Evolutionary conservation across 73 alveolate genomes (phyloP), one percentile per base, ranked within the genome.

Genomic region (Paramecium primaurelia): DNA sequence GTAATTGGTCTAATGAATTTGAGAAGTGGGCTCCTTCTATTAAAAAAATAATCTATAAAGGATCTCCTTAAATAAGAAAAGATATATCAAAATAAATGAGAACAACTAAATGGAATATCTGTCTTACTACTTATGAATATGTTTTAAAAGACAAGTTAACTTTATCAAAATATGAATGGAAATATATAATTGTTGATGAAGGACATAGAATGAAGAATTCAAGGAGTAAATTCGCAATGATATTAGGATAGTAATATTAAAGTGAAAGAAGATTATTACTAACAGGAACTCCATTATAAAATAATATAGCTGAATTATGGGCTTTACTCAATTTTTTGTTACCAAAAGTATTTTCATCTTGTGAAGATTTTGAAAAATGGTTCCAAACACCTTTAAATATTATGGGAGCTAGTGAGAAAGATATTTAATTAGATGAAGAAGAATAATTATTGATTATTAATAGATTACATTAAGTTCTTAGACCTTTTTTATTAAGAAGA

Each of bases 321-420:
- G 98, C 99, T 42, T 94, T 98, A n/a, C 92, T 98, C 49, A 97
- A 98, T 92, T 98, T 98, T 86, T 90, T 98, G 68, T 95, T 98
- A 11, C 99, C 99, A 5, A 98, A 96, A 92, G 98, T 98, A 20
- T 98, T 98, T 94, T 94, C 97, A 71, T 96, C 99, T 28, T 96
- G 99, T 93, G 99, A 98, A 44, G 99, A 98, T 77, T 98, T 98
- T 75, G 98, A 98, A 92, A 98, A 98, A 94, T 98, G 99, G 99
- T 98, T 98, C 93, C 95, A 96, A 86, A 95, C 96, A 93, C 99
- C 99, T 42, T 94, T 98, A 95, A 98, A 58, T 40, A 92, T 38
- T 54, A 58, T 93, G 85, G 97, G 95, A 25, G 92, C 90, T 36
- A 34, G 92, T 49, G 99, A 96, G 95, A 96, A 97, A 80, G 98